Base-by-base conservation (phyloP, 2,329 filamentous ascomycete species). In the Ophiostoma novo-ulmi region DNA sequence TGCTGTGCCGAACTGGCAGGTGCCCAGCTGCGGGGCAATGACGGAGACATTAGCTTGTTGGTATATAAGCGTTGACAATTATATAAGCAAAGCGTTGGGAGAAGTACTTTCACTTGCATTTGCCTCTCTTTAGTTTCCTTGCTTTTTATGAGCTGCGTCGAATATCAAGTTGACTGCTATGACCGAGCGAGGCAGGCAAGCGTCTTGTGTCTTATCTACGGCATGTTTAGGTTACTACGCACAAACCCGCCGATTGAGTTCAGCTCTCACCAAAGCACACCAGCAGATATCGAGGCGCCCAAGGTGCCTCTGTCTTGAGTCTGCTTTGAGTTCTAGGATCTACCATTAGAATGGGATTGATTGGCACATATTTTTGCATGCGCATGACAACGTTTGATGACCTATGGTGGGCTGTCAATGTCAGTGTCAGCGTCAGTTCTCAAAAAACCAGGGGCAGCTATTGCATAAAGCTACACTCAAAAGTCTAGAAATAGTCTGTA, bases 11-110 rank as follows among this genome's bases (percentile, higher is more conserved):
- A 26, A 58, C 13, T 58, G 52, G 52, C 22, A 58, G 22, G 52
- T 58, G 52, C 52, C 52, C 52, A 58, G 52, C 52, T 58, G 52
- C 52, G 52, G 52, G 52, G 52, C 52, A 58, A 58, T 58, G 52
- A 58, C 52, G 52, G 44, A 39, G 38, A 39, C 38, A 13, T 13
- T 39, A 11, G 38, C 44, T 7, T 17, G 44, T 48, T 48, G 44
- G 44, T 20, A 11, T 17, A 20, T 17, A 31, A 31, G 31, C 31
- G 31, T 31, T n/a, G 17, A 2, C 8, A 11, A 20, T 48, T 48
- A 48, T 48, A 20, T 48, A 20, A 48, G 17, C 44, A 48, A 48
- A 13, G 17, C 44, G 5, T 48, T 48, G 44, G 44, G 44, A 20
- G 6, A 39, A 31, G 31, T 31, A 31, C 31, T 31, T 31, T 3